Conservation (phyloP, 345 rosid species). For the Salix viminalis region DNA sequence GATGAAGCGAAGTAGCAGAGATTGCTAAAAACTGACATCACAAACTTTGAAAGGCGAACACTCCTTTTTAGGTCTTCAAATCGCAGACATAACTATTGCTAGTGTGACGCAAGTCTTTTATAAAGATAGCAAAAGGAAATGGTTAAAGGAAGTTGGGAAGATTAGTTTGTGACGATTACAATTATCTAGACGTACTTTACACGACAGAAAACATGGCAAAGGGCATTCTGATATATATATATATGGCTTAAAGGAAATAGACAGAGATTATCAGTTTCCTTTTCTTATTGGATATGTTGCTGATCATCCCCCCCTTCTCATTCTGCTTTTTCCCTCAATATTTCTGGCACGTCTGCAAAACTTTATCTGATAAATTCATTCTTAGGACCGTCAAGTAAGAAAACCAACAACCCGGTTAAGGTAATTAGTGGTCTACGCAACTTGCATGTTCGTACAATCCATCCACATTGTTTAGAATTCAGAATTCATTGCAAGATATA, state of each 20-base stretch:
- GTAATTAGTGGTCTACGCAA: not conserved
- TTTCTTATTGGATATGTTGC: not conserved
- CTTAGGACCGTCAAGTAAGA: not conserved
- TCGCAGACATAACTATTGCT: not conserved
- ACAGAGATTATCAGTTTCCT: not conserved
- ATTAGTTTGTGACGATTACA: not conserved
- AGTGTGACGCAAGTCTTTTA: slow-evolving; percentile 4
- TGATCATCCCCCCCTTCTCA: not conserved
- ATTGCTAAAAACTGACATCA: not conserved
- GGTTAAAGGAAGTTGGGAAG: not conserved
- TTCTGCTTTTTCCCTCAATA: not conserved
- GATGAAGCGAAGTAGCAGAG: not conserved
- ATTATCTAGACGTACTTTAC: slow-evolving; percentile 45
- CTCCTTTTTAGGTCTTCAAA: not conserved
- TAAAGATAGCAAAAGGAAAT: not conserved
- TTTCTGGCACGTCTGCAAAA: not conserved
- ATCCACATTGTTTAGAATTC: not conserved
- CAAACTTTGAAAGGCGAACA: not conserved
- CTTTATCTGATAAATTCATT: not conserved
- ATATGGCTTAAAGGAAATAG: not conserved
- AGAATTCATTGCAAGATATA: not conserved
- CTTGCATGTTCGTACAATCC: not conserved
- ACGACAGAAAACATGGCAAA: slow-evolving; percentile 41
- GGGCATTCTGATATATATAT: not conserved
- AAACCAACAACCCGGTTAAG: not conserved